phyloP scores from a whole-genome alignment of 2,329 filamentous ascomycete species.

The Rachicladosporium sp. region DNA sequence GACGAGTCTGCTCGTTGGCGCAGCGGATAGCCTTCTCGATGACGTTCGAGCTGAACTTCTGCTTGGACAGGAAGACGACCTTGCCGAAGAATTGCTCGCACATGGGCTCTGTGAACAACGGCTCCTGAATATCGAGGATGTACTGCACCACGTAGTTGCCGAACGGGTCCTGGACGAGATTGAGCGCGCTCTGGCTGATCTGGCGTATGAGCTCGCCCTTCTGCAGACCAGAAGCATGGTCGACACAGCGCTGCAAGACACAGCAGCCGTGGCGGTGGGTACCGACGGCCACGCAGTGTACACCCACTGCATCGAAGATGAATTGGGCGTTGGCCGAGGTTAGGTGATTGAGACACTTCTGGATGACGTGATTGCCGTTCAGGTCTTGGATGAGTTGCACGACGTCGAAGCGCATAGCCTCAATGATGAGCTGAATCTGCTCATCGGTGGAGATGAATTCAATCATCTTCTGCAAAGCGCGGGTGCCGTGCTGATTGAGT shows the following conservation, averaged over 20 bases:
- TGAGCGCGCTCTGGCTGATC: conserved; percentile 79
- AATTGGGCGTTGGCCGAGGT: conserved; percentile 76
- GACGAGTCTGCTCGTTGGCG: conserved; percentile 60
- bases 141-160: conserved; percentile 99
- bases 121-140: conserved; percentile 84
- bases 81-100: conserved; percentile 68
- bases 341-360: conserved; percentile 96
- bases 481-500: conserved; percentile 91
- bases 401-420: conserved; percentile 69
- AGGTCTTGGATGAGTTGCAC: conserved; percentile 93
- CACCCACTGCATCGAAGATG: conserved; percentile 89
- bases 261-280: conserved; percentile 97
- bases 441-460: conserved; percentile 80
- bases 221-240: conserved; percentile 83
- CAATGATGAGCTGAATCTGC: conserved; percentile 79
- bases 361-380: conserved; percentile 97
- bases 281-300: conserved; percentile 76
- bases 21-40: conserved; percentile 88
- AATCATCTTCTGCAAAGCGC: conserved; percentile 98
- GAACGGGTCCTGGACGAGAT: conserved; percentile 89
- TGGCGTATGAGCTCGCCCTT: conserved; percentile 74
- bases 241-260: conserved; percentile 94
- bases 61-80: conserved; percentile 64
- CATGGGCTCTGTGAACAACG: conserved; percentile 76
- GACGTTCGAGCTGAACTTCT: conserved; percentile 99